These are phyloP conservation scores for Tricholoma terreum DNA, from an alignment of 768 basidiomycete species.

Conservation along the genomic window DNA sequence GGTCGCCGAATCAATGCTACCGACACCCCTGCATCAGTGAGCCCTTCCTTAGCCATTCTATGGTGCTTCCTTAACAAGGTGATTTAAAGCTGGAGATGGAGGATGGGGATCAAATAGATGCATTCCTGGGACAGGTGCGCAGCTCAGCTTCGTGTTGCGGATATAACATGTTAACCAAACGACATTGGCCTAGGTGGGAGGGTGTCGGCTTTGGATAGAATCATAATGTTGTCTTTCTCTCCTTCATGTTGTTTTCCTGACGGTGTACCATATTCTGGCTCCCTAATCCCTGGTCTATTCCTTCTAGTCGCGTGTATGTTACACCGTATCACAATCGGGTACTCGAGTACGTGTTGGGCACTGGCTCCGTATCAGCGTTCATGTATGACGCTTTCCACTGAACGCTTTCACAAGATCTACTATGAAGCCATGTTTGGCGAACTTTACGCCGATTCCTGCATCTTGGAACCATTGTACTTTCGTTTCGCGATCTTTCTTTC, in stretches of 20 bases:
- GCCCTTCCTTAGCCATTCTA: conserved; percentile 13
- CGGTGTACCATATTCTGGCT: not conserved
- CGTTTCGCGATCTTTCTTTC: too few species aligned
- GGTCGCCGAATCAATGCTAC: conserved; percentile 46
- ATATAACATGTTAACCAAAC: not conserved
- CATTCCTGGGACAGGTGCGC: conserved; percentile 18
- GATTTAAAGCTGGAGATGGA: conserved; percentile 16
- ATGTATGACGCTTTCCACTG: too few species aligned
- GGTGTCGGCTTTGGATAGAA: conserved; percentile 4
- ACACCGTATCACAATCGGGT: too few species aligned
- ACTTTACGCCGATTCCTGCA: too few species aligned
- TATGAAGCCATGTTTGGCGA: too few species aligned
- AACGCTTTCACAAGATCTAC: too few species aligned
- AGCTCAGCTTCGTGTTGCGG: not conserved
- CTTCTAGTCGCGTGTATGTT: too few species aligned
- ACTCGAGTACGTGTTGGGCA: too few species aligned
- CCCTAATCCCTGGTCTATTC: not conserved
- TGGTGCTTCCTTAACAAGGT: not conserved
- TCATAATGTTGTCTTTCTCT: conserved; percentile 5
- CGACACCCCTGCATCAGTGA: conserved; percentile 54
- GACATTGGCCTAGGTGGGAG: conserved; percentile 11
- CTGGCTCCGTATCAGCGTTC: too few species aligned
- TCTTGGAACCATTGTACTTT: too few species aligned
- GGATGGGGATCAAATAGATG: conserved; percentile 21
- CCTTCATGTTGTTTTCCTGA: not conserved